Conservation (phyloP, 371 early-diverging fungal species). For the Apophysomyces trapeziformis region DNA sequence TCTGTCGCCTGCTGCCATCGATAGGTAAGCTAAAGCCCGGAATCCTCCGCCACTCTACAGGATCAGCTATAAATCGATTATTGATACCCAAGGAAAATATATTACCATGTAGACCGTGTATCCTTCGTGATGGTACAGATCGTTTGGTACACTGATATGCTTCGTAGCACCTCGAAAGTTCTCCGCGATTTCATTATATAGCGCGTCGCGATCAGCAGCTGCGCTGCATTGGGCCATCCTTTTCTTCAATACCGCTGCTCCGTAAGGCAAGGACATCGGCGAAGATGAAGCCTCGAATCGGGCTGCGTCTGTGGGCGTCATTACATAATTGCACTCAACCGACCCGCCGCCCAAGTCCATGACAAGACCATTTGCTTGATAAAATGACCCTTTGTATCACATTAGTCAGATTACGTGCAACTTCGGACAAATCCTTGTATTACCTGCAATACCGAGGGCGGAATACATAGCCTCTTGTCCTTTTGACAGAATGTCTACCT, state of each 20-base stretch:
- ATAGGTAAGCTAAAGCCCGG: constrained; percentile 51
- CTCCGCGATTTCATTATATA: constrained; percentile 21
- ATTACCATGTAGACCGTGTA: constrained; percentile 44
- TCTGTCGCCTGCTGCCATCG: constrained; percentile 37
- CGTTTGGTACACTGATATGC: constrained; percentile 19
- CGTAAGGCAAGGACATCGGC: constrained; percentile 57
- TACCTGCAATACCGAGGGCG: constrained; percentile 50
- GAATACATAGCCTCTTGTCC: constrained; percentile 54
- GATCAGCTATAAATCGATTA: too few species aligned
- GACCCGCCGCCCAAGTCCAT: constrained; percentile 65
- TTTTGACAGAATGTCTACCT: constrained; percentile 42
- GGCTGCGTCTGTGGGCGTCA: constrained; percentile 13
- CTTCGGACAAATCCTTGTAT: neutral
- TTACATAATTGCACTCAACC: constrained; percentile 54
- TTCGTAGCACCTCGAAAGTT: constrained; percentile 18
- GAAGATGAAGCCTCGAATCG: constrained; percentile 3
- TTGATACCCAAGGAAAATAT: neutral
- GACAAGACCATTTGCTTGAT: constrained; percentile 52
- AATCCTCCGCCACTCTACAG: constrained; percentile 53
- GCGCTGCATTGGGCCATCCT: constrained; percentile 15
- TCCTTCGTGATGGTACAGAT: constrained; percentile 29
- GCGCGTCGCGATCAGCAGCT: neutral
- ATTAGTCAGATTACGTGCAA: neutral
- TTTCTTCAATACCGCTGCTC: constrained; percentile 51
- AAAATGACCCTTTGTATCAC: constrained; percentile 38